Evolutionary conservation across 164 flowering plant species (phyloP).

Genomic region (Nymphaea thermarum): DNA sequence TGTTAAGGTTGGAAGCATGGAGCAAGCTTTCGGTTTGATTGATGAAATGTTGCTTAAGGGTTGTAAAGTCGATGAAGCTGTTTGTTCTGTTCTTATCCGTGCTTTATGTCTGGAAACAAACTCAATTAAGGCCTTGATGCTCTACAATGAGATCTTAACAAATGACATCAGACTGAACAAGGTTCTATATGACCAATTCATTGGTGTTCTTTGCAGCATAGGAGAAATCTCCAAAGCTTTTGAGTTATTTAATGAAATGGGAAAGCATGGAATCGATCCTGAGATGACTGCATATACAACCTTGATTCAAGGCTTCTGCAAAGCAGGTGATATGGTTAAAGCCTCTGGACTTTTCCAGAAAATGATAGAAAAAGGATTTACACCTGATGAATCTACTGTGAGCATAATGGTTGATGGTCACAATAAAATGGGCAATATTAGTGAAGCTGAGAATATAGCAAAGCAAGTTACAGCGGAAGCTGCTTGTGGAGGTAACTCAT

Average conservation of each 20-base stretch:
- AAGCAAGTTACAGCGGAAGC: background rate
- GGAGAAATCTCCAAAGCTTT: constrained; percentile 23
- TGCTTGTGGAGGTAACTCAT: background rate
- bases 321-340: constrained; percentile 18
- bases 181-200: constrained; percentile 15
- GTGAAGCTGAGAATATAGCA: background rate
- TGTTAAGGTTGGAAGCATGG: constrained; percentile 17
- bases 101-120: constrained; percentile 28
- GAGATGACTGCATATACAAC: constrained; percentile 20
- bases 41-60: constrained; percentile 47
- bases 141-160: constrained; percentile 28
- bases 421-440: background rate
- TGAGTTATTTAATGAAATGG: constrained; percentile 23
- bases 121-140: constrained; percentile 24
- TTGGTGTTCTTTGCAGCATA: constrained; percentile 19
- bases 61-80: constrained; percentile 35
- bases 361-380: constrained; percentile 28
- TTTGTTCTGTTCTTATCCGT: constrained; percentile 26
- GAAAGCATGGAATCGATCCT: constrained; percentile 20
- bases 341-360: constrained; percentile 15
- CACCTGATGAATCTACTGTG: constrained; percentile 18
- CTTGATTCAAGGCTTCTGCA: constrained; percentile 16
- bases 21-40: constrained; percentile 35
- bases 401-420: constrained; percentile 16
- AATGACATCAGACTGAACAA: constrained; percentile 21